phyloP scores from a whole-genome alignment of 441 rosid species.

The Syzygium malaccense region DNA sequence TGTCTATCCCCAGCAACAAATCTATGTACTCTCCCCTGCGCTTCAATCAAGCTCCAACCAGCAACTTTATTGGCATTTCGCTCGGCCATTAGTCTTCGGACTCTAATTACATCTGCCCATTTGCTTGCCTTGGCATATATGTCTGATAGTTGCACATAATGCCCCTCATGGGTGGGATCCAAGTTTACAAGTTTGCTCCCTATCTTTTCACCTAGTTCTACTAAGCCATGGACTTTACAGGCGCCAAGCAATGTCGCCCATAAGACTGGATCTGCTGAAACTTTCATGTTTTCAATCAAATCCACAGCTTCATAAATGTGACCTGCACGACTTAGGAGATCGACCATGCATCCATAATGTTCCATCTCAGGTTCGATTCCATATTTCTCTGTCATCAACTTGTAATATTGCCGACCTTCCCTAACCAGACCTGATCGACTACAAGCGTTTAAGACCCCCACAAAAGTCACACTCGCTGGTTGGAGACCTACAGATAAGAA shows the following conservation, averaged over 20 bases:
- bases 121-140: neutral
- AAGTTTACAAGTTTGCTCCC: neutral
- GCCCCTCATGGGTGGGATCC: neutral
- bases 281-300: neutral
- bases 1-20: constrained; percentile 14
- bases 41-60: constrained; percentile 5
- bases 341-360: constrained; percentile 6
- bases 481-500: neutral
- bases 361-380: neutral
- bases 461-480: neutral
- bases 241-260: neutral
- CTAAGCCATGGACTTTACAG: neutral
- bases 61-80: neutral
- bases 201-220: neutral
- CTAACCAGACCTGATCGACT: neutral
- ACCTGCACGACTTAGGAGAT: constrained; percentile 2
- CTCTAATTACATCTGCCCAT: neutral
- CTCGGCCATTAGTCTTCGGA: neutral
- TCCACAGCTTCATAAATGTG: neutral
- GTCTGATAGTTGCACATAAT: constrained; percentile 1
- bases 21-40: neutral
- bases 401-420: neutral
- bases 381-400: neutral
- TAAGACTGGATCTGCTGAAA: neutral
- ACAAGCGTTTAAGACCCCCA: neutral